Evolutionary conservation across 148 eudicot genomes (phyloP).

Genomic region (Chenopodium formosanum): DNA sequence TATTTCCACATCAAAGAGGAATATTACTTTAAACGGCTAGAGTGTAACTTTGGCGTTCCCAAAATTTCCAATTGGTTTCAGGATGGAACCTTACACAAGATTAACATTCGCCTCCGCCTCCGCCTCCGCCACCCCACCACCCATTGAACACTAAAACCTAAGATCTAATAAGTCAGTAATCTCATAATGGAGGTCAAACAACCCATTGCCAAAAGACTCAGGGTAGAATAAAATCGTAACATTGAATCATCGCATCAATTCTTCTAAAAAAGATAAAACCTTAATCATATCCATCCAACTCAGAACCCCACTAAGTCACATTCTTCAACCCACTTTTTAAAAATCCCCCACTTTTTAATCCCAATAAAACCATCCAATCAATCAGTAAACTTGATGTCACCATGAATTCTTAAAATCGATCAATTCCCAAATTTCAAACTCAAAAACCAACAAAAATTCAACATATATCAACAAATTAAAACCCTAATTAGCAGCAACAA

Average conservation of each 20-base stretch:
- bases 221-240: not conserved
- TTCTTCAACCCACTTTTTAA: not conserved
- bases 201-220: not conserved
- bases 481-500: conserved; percentile 6
- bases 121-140: not conserved
- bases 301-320: not conserved
- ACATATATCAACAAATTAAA: not conserved
- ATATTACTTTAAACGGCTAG: not conserved
- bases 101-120: too few species aligned
- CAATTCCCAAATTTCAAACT: not conserved
- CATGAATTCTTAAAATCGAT: not conserved
- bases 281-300: not conserved
- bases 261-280: not conserved
- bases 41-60: not conserved
- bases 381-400: not conserved
- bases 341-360: not conserved
- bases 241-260: not conserved
- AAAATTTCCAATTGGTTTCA: not conserved
- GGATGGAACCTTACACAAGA: not conserved
- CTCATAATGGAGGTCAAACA: not conserved
- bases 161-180: not conserved
- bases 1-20: not conserved
- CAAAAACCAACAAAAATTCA: not conserved
- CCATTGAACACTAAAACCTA: not conserved
- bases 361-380: not conserved